Base-by-base conservation (phyloP, 1,139 yeast genomes). In the Spathaspora jeffriesii region DNA sequence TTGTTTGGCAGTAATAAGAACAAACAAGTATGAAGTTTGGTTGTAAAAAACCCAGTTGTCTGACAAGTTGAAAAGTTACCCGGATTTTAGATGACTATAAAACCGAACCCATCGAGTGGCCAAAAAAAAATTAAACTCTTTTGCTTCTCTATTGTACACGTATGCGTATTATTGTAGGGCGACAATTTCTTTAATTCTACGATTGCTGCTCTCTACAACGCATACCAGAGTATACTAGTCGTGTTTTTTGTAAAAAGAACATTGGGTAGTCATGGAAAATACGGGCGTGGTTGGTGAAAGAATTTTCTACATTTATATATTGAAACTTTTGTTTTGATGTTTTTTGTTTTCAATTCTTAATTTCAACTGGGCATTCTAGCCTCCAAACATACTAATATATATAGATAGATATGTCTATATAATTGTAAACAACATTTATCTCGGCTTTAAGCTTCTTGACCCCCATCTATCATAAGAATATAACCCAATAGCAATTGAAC, bases 131-230 rank as follows among this genome's bases (percentile, higher is more conserved):
- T 45, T 40, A 37, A 27, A 25, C 34, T 40, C 23, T 44, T 47
- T 43, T 40, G 37, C 47, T 47, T 61, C 74, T 57, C 57, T 66
- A 72, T 74, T 73, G 78, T 75, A 74, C 78, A 64, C 61, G 79
- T 61, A 73, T 73, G 74, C 64, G 79, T 75, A 75, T 75, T 75
- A 75, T 75, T 75, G 80, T 75, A 74, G 80, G 77, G 80, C 73
- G 63, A 57, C 71, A 63, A 62, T 63, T 68, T 60, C 40, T 53
- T 54, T 59, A 55, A 38, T 46, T 61, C 70, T 63, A 74, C 73
- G 73, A 59, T 64, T 68, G 70, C 58, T 62, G 72, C 79, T 75
- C 79, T 74, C 80, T 75, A 75, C 79, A 75, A 75, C 79, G 63
- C 74, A 71, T 72, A 61, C 79, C 59, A 74, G 70, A 75, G 78